Conservation (phyloP, 208 protist species). For the Entamoeba moshkovskii region DNA sequence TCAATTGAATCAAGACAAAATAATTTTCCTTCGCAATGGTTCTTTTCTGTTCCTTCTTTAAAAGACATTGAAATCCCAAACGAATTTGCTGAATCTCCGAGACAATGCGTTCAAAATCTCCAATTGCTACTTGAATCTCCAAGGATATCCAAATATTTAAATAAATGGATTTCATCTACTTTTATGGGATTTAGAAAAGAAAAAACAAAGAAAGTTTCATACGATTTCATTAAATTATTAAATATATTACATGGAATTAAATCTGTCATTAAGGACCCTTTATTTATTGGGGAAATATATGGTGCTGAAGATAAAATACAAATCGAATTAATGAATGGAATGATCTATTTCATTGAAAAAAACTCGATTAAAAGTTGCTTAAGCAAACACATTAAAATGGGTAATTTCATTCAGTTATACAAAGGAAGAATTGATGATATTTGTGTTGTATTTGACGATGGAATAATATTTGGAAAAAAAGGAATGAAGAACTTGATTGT, state of each 20-base stretch:
- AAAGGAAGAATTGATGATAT: background rate
- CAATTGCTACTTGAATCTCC: background rate
- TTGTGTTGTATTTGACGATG: background rate
- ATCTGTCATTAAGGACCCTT: background rate
- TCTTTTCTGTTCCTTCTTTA: background rate
- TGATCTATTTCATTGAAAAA: background rate
- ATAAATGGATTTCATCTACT: background rate
- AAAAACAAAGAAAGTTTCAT: background rate
- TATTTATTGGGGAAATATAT: background rate
- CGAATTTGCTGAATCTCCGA: background rate
- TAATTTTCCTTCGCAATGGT: background rate
- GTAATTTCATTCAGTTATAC: background rate
- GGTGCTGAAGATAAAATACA: background rate
- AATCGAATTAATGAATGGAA: background rate
- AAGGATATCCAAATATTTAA: background rate
- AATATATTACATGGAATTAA: background rate
- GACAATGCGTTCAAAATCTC: background rate
- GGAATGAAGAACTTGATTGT: background rate
- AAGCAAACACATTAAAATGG: background rate
- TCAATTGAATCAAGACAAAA: background rate
- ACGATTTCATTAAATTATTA: background rate
- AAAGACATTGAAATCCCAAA: background rate
- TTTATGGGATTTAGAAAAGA: background rate
- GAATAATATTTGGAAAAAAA: background rate
- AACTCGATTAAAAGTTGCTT: background rate